Conservation (phyloP, 805 yeast species). For the Candida michaelii region DNA sequence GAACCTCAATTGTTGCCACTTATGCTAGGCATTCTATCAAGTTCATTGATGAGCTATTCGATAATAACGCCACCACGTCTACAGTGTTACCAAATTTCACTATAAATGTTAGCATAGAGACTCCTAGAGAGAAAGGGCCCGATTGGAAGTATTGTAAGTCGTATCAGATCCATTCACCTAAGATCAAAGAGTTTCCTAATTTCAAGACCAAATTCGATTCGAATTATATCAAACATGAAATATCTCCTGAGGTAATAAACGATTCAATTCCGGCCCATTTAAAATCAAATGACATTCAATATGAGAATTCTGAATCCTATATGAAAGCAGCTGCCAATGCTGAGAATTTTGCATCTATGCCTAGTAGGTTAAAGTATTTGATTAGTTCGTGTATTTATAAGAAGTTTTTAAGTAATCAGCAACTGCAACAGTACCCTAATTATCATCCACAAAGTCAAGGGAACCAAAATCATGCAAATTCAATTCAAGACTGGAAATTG, state of each 20-base stretch:
- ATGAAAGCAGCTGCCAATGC: conserved; percentile 24
- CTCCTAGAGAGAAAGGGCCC: conserved; percentile 47
- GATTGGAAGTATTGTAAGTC: conserved; percentile 48
- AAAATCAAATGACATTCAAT: conserved; percentile 24
- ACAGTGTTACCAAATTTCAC: conserved; percentile 10
- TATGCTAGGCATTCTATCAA: conserved; percentile 65
- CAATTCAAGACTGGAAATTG: conserved; percentile 48
- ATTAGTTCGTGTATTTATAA: conserved; percentile 61
- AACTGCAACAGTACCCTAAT: neutral
- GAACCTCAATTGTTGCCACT: conserved; percentile 54
- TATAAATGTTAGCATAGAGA: conserved; percentile 26
- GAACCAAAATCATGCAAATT: conserved; percentile 17
- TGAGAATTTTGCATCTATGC: conserved; percentile 44
- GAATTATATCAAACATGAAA: conserved; percentile 15
- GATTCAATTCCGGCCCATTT: neutral
- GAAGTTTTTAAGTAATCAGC: conserved; percentile 36
- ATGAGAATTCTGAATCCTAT: conserved; percentile 28
- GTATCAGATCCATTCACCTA: conserved; percentile 47
- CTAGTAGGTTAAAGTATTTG: conserved; percentile 52
- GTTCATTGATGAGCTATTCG: conserved; percentile 52
- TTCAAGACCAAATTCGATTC: conserved; percentile 36
- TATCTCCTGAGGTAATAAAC: neutral
- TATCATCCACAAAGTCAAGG: neutral
- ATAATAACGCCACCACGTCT: conserved; percentile 11
- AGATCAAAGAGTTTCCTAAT: conserved; percentile 51